These are phyloP conservation scores for Aphanomyces euteiches DNA, from an alignment of 352 stramenopile species.

Conservation along the genomic window DNA sequence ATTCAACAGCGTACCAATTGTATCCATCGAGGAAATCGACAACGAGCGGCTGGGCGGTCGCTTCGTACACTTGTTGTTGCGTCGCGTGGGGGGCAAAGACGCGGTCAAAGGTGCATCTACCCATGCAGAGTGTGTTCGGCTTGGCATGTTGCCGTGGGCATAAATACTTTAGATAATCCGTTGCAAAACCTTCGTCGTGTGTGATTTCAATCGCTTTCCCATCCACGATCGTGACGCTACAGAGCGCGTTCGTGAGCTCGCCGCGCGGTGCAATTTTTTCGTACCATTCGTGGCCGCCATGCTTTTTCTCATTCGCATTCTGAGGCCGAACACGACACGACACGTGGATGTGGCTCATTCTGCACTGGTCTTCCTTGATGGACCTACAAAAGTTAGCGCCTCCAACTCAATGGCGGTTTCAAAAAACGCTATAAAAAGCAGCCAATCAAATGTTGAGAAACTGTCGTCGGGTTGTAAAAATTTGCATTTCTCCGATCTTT, in stretches of 20 bases:
- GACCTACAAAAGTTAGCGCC: neutral
- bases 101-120: constrained; percentile 61
- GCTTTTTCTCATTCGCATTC: constrained; percentile 65
- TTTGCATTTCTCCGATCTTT: too few relatives aligned
- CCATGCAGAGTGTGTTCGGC: too few relatives aligned
- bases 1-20: constrained; percentile 52
- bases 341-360: constrained; percentile 57
- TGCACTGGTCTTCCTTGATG: neutral
- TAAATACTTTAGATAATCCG: constrained; percentile 20
- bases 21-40: constrained; percentile 65
- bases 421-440: neutral
- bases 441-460: constrained; percentile 8
- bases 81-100: constrained; percentile 59
- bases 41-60: constrained; percentile 61
- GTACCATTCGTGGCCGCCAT: constrained; percentile 59
- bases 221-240: constrained; percentile 22
- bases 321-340: constrained; percentile 74
- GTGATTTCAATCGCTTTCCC: constrained; percentile 25
- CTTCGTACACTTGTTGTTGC: constrained; percentile 65
- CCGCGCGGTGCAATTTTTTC: neutral
- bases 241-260: neutral
- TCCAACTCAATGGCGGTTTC: neutral
- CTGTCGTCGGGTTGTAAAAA: neutral
- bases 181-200: constrained; percentile 23
- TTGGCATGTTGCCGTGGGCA: neutral